A percentile compares a stretch with the other conserved stretches of the same genome.
Evolutionary conservation across 805 yeast genomes (phyloP).

Genomic region (Yamadazyma sp.): DNA sequence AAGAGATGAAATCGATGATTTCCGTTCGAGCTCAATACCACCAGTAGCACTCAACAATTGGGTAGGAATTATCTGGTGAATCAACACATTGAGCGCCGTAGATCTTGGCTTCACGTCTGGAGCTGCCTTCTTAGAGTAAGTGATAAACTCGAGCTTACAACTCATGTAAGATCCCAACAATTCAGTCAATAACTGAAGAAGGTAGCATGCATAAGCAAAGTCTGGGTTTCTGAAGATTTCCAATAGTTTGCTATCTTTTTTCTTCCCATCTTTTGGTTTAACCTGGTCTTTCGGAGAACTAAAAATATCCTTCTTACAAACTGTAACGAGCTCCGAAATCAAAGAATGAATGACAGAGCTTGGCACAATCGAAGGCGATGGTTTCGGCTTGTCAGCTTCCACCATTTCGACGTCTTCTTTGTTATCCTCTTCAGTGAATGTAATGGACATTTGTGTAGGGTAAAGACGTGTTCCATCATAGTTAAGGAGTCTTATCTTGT

Average conservation of each 20-base stretch:
- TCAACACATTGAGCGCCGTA: slow-evolving; percentile 71
- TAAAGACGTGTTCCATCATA: slow-evolving; percentile 35
- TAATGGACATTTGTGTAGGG: slow-evolving; percentile 23
- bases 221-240: slow-evolving; percentile 50
- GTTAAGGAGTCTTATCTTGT: slow-evolving; percentile 43
- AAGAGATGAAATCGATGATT: slow-evolving; percentile 56
- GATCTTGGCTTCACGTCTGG: slow-evolving; percentile 63
- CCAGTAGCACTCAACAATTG: slow-evolving; percentile 38
- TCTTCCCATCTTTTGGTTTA: slow-evolving; percentile 26
- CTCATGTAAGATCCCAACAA: slow-evolving; percentile 74
- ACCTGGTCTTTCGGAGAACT: slow-evolving; percentile 22
- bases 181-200: slow-evolving; percentile 69
- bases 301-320: slow-evolving; percentile 38
- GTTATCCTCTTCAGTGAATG: slow-evolving; percentile 15
- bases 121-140: slow-evolving; percentile 61
- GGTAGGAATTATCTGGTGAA: slow-evolving; percentile 71
- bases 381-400: slow-evolving; percentile 6
- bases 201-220: slow-evolving; percentile 65
- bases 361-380: slow-evolving; percentile 14
- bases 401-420: slow-evolving; percentile 24
- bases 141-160: slow-evolving; percentile 77
- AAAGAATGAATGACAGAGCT: slow-evolving; percentile 66
- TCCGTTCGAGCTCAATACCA: slow-evolving; percentile 49
- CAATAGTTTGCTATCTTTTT: slow-evolving; percentile 17
- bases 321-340: slow-evolving; percentile 61